Evolutionary conservation across 805 yeast genomes (phyloP), one percentile per base, ranked within the genome.

Genomic region (Schizosaccharomyces octosporus): DNA sequence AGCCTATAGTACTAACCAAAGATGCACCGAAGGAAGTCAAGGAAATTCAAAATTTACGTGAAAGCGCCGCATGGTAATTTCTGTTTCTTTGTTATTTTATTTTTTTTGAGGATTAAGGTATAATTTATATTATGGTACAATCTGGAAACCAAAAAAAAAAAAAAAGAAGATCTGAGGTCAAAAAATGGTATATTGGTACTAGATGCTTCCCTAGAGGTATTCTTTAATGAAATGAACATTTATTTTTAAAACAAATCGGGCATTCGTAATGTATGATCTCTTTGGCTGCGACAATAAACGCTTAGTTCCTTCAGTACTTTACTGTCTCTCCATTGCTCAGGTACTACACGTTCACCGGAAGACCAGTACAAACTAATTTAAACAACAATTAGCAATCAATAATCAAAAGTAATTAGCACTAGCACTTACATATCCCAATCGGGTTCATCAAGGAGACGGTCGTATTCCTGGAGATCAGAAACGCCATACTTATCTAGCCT

Each of bases 391-490:
- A 39, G 31, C 3, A 57, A 11, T 3, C 29, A n/a, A 27, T 9
- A 7, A 32, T 5, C 17, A 57, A 57, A 36, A 19, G 5, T n/a
- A 57, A 4, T 19, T 15, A 13, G 13, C 19, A 15, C 48, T 19
- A 17, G n/a, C n/a, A 36, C 60, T 57, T 87, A 93, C 64, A 93
- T 89, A 72, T 93, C 98, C 98, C 98, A 93, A 72, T 93, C 98
- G n/a, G 90, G 80, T 72, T 90, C 95, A 71, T 93, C 95, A 69
- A 93, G 76, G 63, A 93, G 72, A 61, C 62, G 41, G 55, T 62
- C 76, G 71, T 87, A 93, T 71, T 93, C 97, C 59, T 81, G 84
- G 61, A 93, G 74, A 72, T 87, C 84, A 62, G 76, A 83, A 63
- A 74, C 71, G 13, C 78, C 75, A 75, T 93, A 78, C 0, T 69